phyloP scores from a whole-genome alignment of 352 stramenopile genomes.

The Nothophytophthora sp. region DNA sequence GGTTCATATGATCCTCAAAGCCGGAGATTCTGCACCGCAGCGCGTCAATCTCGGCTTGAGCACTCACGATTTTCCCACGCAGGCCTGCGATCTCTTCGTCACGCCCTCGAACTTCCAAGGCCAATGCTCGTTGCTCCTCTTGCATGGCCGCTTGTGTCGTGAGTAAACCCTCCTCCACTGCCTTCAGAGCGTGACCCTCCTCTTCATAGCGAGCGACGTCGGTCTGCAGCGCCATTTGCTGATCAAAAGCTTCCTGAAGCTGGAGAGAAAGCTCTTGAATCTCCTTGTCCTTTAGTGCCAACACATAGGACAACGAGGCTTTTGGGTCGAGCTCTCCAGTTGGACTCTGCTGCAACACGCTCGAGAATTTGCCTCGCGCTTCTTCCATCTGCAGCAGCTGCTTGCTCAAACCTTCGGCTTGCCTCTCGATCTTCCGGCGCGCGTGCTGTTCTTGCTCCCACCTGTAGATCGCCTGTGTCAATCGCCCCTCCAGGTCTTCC shows the following conservation, averaged over 20 bases:
- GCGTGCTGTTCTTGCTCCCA: slow-evolving; percentile 56
- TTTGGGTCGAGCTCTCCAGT: slow-evolving; percentile 27
- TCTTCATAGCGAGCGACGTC: slow-evolving; percentile 7
- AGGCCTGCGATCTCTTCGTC: slow-evolving; percentile 18
- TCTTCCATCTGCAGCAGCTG: slow-evolving; percentile 60
- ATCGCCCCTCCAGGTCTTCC: slow-evolving; percentile 56
- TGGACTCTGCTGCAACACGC: slow-evolving; percentile 39
- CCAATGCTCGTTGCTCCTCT: slow-evolving; percentile 3
- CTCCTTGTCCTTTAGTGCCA: slow-evolving; percentile 62
- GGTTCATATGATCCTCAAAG: slow-evolving; percentile 49
- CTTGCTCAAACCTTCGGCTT: slow-evolving; percentile 25
- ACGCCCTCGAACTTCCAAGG: slow-evolving; percentile 2
- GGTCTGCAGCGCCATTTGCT: slow-evolving; percentile 3
- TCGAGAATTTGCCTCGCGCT: slow-evolving; percentile 46
- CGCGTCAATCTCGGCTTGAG: slow-evolving; percentile 19
- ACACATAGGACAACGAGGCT: slow-evolving; percentile 34
- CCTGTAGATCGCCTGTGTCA: slow-evolving; percentile 49
- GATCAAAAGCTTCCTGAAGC: slow-evolving; percentile 8
- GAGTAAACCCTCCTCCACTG: slow-evolving; percentile 16
- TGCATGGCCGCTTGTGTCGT: not conserved
- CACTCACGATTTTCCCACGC: slow-evolving; percentile 16
- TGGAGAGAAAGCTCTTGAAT: slow-evolving; percentile 20
- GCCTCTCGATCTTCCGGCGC: slow-evolving; percentile 36
- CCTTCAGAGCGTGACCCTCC: not conserved
- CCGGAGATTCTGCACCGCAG: slow-evolving; percentile 30